Evolutionary conservation across 164 flowering plant species (phyloP), one percentile per base, ranked within the genome.

Genomic region (Stephania cephalantha): DNA sequence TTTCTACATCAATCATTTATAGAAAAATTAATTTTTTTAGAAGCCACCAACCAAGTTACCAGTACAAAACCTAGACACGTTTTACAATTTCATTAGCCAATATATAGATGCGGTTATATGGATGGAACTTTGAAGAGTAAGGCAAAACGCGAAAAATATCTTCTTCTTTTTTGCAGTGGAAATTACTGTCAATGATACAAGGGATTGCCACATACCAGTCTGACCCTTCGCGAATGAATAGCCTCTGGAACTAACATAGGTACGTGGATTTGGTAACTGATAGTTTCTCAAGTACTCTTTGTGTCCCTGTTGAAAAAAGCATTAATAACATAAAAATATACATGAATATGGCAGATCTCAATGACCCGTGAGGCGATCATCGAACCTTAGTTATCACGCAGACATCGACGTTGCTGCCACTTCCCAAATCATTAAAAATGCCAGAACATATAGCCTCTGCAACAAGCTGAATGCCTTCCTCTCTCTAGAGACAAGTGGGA

Each of bases 331-430:
- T 69, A 71, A 6, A 46, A 13, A 53, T 68, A 30, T 7, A 11
- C 18, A 69, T 3, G 64, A 25, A 68, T 22, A 52, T 25, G 17
- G 9, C 25, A 35, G 31, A 18, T 29, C 15, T 29, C 13, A 35
- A 63, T 22, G 12, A 45, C 20, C 42, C 3, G 31, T 1, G 53
- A 1, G 3, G 29, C 18, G 70, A 61, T 44, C 48, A 46, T 25
- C 86, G 74, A 58, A 95, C 99, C 97, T 96, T 94, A 11, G 97
- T 94, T 78, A 96, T 92, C 17, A 92, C 95, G 70, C 98, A 96
- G 46, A 96, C 87, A 82, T 96, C 99, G 15, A 96, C 97, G 76
- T 96, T 96, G 85, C 97, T 92, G 72, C 99, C 99, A 87, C 99
- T 96, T 75, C 99, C 98, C 83, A 96, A 77, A 79, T 96, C 98